These are phyloP conservation scores for Musa acuminata DNA, from an alignment of 176 grass and related monocot genomes.

Conservation along the genomic window DNA sequence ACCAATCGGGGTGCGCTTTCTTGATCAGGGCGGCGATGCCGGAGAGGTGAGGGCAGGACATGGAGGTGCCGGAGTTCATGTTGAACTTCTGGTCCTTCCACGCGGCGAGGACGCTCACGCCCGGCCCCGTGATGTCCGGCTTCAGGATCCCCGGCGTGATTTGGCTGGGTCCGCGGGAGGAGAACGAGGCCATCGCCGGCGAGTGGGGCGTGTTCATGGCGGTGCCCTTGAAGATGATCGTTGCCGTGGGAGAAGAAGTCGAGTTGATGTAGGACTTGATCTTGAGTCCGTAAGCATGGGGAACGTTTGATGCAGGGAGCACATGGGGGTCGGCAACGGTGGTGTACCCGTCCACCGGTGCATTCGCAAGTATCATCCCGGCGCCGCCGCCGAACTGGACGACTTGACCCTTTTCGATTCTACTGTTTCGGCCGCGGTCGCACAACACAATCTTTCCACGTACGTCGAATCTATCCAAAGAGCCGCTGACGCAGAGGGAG, in stretches of 20 bases:
- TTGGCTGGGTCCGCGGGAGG: background rate
- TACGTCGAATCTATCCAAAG: background rate
- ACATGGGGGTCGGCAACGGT: background rate
- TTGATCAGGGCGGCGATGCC: conserved; percentile 29
- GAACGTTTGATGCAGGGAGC: background rate
- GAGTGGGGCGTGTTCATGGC: background rate
- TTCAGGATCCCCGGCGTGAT: conserved; percentile 24
- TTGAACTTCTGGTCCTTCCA: conserved; percentile 4
- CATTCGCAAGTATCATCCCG: background rate
- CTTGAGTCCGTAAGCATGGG: background rate
- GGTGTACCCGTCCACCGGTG: background rate
- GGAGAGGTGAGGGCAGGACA: conserved; percentile 29
- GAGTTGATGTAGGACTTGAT: conserved; percentile 19
- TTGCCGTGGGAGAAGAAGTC: background rate
- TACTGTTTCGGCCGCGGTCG: background rate
- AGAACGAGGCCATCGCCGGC: conserved; percentile 6
- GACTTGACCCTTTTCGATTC: background rate
- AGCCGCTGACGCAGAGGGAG: too few species aligned
- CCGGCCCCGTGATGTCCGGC: conserved; percentile 32
- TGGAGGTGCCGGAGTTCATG: conserved; percentile 23
- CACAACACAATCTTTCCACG: conserved; percentile 6
- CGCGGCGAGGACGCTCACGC: conserved; percentile 23
- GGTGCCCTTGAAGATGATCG: conserved; percentile 15
- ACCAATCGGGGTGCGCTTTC: conserved; percentile 29
- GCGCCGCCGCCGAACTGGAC: background rate